A percentile compares a stretch with the other conserved stretches of the same genome.
Evolutionary conservation across 2,329 filamentous ascomycete species (phyloP).

Genomic region (Aspergillus sp.): DNA sequence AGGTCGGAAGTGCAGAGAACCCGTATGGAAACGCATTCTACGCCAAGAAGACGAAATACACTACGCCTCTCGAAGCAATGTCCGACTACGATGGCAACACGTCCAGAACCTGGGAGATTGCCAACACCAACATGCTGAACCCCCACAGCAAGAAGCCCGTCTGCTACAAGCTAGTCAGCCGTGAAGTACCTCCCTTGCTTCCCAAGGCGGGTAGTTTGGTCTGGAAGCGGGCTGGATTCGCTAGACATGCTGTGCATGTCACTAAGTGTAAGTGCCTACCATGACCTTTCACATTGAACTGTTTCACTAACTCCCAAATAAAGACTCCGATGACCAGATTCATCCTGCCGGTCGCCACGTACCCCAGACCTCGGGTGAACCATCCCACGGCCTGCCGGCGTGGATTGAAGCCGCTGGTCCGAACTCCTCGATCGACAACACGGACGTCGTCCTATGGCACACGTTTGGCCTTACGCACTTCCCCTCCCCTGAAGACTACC

Average conservation of each 20-base stretch:
- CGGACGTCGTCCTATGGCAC: conserved; percentile 88
- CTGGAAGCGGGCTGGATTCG: conserved; percentile 88
- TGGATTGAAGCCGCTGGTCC: conserved; percentile 72
- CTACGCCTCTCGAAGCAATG: conserved; percentile 66
- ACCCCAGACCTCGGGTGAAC: conserved; percentile 81
- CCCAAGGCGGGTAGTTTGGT: conserved; percentile 80
- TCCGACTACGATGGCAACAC: conserved; percentile 82
- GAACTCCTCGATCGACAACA: conserved; percentile 70
- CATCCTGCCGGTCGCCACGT: conserved; percentile 86
- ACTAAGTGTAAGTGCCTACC: conserved; percentile 71
- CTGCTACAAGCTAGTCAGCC: conserved; percentile 84
- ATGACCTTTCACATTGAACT: not conserved
- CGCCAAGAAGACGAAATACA: conserved; percentile 77
- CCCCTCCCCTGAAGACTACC: conserved; percentile 86
- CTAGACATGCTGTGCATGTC: conserved; percentile 82
- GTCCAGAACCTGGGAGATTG: conserved; percentile 85
- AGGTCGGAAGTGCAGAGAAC: conserved; percentile 80
- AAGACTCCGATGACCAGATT: conserved; percentile 77
- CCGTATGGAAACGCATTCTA: conserved; percentile 89
- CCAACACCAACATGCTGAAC: conserved; percentile 80
- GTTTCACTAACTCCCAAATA: conserved; percentile 13
- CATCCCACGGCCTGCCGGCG: conserved; percentile 69
- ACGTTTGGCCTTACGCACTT: conserved; percentile 91
- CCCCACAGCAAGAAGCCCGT: conserved; percentile 82
- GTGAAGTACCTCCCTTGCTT: conserved; percentile 76